Base-by-base conservation (phyloP, 352 stramenopile genomes). In the Hyphochytrium catenoides region DNA sequence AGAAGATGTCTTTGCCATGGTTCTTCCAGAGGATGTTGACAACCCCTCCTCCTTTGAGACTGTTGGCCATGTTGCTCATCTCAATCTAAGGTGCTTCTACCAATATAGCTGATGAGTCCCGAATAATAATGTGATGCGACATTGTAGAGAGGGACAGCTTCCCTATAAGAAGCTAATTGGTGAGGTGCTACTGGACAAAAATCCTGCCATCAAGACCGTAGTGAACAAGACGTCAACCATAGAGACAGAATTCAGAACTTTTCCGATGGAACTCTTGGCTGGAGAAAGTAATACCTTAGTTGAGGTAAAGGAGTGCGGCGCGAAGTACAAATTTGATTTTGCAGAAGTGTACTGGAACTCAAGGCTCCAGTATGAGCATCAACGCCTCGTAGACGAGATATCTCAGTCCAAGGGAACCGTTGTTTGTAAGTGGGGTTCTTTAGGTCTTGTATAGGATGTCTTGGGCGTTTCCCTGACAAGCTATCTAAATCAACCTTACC, bases 171-270 rank as follows among this genome's bases (percentile, higher is more conserved):
- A 82, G 42, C 43, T 97, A 23, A 94, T 98, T 39, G 91, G 85
- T 3, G 81, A 95, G 49, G 84, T 93, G 2, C 87, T 98, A 38
- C 55, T 97, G 8, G 90, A 97, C 54, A 98, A 98, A 59, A 95
- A 97, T 51, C 57, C 62, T 9, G 50, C 64, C 36, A 86, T 97
- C 35, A 61, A 68, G 31, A 96, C 84, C 21, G 87, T 98, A 4
- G 87, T 98, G 17, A 96, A 96, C 63, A 98, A 98, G 54, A 70
- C 81, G 31, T 82, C 84, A 28, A 89, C 68, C 35, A 96, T 97
- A 40, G 66, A 94, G 51, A 84, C 64, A 35, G 56, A 77, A 41
- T 96, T 90, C 55, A 62, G 87, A 12, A 96, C 87, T 3, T 96
- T 95, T 58, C 76, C 74, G 0, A 94, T 96, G 78, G 84, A 95